phyloP scores from a whole-genome alignment of 2,329 filamentous ascomycete species.

The Ophiobolus disseminans region DNA sequence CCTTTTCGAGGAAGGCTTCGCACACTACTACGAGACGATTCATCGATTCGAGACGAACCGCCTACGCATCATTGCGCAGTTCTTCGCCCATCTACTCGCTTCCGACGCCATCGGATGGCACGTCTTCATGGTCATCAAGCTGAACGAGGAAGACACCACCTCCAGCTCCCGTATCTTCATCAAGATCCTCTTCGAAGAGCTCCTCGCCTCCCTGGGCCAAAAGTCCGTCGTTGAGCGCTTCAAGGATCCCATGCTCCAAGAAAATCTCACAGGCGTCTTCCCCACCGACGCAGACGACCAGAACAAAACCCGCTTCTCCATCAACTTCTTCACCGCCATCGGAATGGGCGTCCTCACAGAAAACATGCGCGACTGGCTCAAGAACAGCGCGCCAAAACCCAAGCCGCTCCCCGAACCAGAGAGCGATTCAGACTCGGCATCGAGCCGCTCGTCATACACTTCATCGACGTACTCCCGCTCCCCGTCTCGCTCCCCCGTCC shows the following conservation, averaged over 20 bases:
- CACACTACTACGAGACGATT: constrained; percentile 95
- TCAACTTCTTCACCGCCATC: constrained; percentile 99
- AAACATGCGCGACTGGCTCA: constrained; percentile 88
- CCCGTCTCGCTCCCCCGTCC: constrained; percentile 24
- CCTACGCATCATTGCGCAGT: constrained; percentile 90
- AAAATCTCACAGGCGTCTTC: constrained; percentile 85
- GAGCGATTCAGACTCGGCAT: constrained; percentile 43
- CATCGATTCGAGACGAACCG: constrained; percentile 97
- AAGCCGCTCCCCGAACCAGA: constrained; percentile 59
- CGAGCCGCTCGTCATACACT: constrained; percentile 43
- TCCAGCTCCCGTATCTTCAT: constrained; percentile 97
- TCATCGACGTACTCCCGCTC: constrained; percentile 37
- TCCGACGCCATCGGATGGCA: constrained; percentile 94
- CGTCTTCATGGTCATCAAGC: constrained; percentile 79
- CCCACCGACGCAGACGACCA: constrained; percentile 80
- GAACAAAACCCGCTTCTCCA: constrained; percentile 91
- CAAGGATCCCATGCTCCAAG: constrained; percentile 75
- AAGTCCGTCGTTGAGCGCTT: constrained; percentile 77
- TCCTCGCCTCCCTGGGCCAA: constrained; percentile 86
- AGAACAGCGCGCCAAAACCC: constrained; percentile 83
- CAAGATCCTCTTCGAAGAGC: constrained; percentile 95
- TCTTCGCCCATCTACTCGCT: constrained; percentile 90
- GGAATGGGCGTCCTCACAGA: constrained; percentile 95
- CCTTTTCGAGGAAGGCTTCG: constrained; percentile 88
- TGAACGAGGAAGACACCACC: constrained; percentile 97